These are phyloP conservation scores for Barnettozyma sp. DNA, from an alignment of 805 yeast species.

Conservation along the genomic window DNA sequence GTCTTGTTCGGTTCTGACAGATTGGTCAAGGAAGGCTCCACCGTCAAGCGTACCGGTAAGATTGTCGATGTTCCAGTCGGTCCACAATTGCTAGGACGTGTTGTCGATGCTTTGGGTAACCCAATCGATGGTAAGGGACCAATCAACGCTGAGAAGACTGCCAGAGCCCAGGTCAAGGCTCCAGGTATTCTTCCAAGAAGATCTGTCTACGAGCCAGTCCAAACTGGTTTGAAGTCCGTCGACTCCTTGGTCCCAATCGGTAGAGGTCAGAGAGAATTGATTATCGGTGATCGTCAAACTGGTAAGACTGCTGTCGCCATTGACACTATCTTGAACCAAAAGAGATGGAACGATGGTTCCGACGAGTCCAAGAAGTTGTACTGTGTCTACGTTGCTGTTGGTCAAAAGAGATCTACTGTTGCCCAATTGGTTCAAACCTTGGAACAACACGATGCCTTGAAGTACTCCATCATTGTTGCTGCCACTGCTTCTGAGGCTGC, in stretches of 20 bases:
- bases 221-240: slow-evolving; percentile 98
- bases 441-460: slow-evolving; percentile 96
- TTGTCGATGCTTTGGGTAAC: slow-evolving; percentile 97
- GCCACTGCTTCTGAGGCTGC: slow-evolving; percentile 99
- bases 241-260: slow-evolving; percentile 99
- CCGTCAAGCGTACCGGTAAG: slow-evolving; percentile 99
- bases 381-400: slow-evolving; percentile 99
- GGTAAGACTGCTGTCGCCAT: slow-evolving; percentile 99
- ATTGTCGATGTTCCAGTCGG: slow-evolving; percentile 99
- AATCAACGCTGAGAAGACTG: slow-evolving; percentile 70
- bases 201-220: slow-evolving; percentile 98
- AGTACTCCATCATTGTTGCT: slow-evolving; percentile 96
- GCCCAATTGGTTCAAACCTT: slow-evolving; percentile 99
- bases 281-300: slow-evolving; percentile 99
- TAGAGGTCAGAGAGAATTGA: slow-evolving; percentile 99
- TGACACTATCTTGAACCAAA: slow-evolving; percentile 97
- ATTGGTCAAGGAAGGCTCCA: slow-evolving; percentile 97
- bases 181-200: slow-evolving; percentile 99
- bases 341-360: slow-evolving; percentile 93
- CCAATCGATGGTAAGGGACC: slow-evolving; percentile 99
- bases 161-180: slow-evolving; percentile 98
- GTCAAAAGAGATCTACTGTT: slow-evolving; percentile 99
- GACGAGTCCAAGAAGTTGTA: slow-evolving; percentile 97
- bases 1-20: slow-evolving; percentile 99
- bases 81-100: slow-evolving; percentile 97